A percentile compares a stretch with the other conserved stretches of the same genome.
Evolutionary conservation across 176 grass and related monocot genomes (phyloP).

Genomic region (Metroxylon sagu): DNA sequence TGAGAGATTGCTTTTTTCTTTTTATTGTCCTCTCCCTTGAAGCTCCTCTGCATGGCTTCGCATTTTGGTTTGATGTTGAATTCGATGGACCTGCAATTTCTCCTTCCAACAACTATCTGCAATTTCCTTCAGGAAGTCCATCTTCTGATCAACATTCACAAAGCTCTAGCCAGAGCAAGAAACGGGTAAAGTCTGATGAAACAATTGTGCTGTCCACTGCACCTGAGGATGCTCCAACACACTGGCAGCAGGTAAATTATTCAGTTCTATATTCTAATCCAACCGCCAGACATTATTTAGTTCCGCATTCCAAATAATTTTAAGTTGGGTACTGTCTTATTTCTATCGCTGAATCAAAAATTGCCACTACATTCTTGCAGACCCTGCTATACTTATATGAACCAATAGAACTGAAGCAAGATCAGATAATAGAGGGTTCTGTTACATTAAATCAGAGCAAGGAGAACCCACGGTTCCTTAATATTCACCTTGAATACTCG

Average conservation of each 20-base stretch:
- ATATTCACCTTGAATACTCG: conserved; percentile 80
- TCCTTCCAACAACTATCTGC: not conserved
- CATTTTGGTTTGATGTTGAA: conserved; percentile 99
- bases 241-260: conserved; percentile 84
- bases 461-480: conserved; percentile 73
- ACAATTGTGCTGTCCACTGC: conserved; percentile 82
- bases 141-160: conserved; percentile 24
- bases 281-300: conserved; percentile 12
- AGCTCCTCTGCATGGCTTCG: conserved; percentile 97
- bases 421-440: conserved; percentile 89
- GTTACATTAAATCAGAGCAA: conserved; percentile 80
- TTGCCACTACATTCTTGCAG: conserved; percentile 13
- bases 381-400: conserved; percentile 84
- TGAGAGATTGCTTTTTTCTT: too few species aligned
- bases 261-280: conserved; percentile 1
- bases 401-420: conserved; percentile 78
- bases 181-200: conserved; percentile 58
- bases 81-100: conserved; percentile 55
- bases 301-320: not conserved
- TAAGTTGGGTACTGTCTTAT: too few species aligned
- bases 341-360: not conserved
- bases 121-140: conserved; percentile 7
- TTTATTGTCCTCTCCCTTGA: conserved; percentile 10
- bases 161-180: conserved; percentile 35
- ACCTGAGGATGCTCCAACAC: conserved; percentile 84